A percentile compares a stretch with the other conserved stretches of the same genome.
phyloP scores from a whole-genome alignment of 306 rosid species.

The Acacia melanoxylon region DNA sequence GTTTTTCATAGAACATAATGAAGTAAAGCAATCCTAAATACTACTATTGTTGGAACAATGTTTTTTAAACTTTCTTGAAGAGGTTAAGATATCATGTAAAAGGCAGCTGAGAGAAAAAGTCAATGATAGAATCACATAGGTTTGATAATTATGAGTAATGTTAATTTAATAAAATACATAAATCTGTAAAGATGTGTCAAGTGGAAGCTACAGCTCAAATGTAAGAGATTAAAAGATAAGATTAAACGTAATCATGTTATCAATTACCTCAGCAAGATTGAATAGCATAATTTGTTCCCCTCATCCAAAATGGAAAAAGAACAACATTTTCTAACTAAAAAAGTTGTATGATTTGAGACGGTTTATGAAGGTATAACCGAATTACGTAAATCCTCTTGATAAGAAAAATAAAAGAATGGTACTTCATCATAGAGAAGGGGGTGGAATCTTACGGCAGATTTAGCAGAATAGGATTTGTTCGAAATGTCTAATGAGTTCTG shows the following conservation, averaged over 20 bases:
- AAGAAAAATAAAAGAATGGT: neutral
- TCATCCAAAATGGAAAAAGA: neutral
- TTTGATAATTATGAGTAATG: too few relatives aligned
- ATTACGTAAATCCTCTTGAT: neutral
- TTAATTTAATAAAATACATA: too few relatives aligned
- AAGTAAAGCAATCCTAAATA: too few relatives aligned
- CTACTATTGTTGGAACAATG: too few relatives aligned
- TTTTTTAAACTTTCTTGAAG: too few relatives aligned
- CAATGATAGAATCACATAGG: too few relatives aligned
- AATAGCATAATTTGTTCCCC: neutral
- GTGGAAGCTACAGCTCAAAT: neutral
- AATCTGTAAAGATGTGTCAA: too few relatives aligned
- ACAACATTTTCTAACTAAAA: neutral
- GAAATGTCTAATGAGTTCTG: conserved; percentile 62
- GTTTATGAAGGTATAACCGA: neutral
- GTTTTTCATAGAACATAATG: too few relatives aligned
- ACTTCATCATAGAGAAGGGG: neutral
- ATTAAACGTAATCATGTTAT: neutral
- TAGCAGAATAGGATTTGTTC: conserved; percentile 52
- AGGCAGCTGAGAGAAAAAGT: too few relatives aligned
- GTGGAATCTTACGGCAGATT: conserved; percentile 47
- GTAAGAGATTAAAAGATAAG: neutral
- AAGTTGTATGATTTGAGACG: neutral
- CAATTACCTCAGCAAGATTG: neutral
- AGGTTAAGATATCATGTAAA: too few relatives aligned